phyloP scores from a whole-genome alignment of 495 filamentous ascomycete species.

The Podospora conica region DNA sequence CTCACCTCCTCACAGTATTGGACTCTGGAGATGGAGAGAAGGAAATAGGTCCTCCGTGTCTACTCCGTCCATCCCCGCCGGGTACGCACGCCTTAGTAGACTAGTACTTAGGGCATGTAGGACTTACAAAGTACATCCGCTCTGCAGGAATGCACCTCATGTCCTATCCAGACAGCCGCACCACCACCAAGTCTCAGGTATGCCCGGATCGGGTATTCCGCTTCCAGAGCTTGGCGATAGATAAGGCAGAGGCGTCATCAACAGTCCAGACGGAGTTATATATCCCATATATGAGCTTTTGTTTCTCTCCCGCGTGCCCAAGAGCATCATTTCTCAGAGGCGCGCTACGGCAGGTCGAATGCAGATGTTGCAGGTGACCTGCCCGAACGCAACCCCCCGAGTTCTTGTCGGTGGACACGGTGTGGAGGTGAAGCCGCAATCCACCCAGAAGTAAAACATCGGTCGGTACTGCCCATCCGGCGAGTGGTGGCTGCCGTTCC shows the following conservation, averaged over 20 bases:
- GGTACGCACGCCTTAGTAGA: neutral
- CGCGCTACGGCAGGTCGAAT: neutral
- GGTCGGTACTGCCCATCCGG: neutral
- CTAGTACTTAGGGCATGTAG: no score
- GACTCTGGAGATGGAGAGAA: neutral
- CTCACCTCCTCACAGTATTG: neutral
- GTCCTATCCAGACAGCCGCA: neutral
- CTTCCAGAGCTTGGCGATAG: neutral
- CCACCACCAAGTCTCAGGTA: neutral
- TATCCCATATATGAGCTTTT: neutral
- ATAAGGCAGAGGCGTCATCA: neutral
- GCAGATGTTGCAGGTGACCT: neutral
- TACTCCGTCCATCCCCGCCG: no score
- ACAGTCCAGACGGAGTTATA: neutral
- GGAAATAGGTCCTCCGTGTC: neutral
- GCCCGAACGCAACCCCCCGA: neutral
- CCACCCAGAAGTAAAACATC: neutral
- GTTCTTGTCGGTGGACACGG: neutral
- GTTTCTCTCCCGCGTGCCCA: neutral
- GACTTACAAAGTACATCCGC: neutral
- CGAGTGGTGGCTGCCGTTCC: neutral
- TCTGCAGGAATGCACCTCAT: neutral
- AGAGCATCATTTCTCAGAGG: neutral
- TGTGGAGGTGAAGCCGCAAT: neutral
- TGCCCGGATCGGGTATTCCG: neutral